A percentile compares a stretch with the other conserved stretches of the same genome.
Evolutionary conservation across 441 rosid genomes (phyloP).

Genomic region (Breynia disticha): DNA sequence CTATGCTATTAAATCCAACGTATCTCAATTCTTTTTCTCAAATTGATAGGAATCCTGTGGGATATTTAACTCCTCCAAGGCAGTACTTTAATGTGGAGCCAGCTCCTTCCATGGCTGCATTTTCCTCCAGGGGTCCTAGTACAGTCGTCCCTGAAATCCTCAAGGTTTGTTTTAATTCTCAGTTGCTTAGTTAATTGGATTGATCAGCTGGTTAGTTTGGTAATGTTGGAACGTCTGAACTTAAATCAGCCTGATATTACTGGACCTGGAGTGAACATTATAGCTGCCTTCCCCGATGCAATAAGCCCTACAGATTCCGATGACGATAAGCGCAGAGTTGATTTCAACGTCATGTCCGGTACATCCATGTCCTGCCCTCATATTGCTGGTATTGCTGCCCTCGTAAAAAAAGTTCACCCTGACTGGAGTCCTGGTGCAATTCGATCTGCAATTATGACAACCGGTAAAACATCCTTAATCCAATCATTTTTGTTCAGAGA

Average conservation of each 20-base stretch:
- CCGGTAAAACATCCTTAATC: constrained; percentile 19
- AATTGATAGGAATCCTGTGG: constrained; percentile 31
- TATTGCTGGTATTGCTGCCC: constrained; percentile 48
- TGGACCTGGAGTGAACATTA: constrained; percentile 48
- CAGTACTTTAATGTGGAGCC: constrained; percentile 19
- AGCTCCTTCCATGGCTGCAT: constrained; percentile 46
- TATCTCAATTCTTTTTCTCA: not conserved
- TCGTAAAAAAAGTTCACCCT: constrained; percentile 37
- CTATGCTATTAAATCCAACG: no score
- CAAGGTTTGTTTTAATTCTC: constrained; percentile 24
- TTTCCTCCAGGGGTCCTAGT: constrained; percentile 58
- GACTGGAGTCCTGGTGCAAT: constrained; percentile 58
- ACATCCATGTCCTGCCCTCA: constrained; percentile 73
- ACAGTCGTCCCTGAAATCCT: constrained; percentile 36
- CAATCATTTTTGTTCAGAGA: not conserved
- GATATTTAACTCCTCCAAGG: constrained; percentile 22
- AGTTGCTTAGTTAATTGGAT: not conserved
- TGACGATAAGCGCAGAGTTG: constrained; percentile 23
- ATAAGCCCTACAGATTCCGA: constrained; percentile 14
- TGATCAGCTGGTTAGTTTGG: not conserved
- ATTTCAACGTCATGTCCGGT: constrained; percentile 30
- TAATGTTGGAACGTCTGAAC: not conserved
- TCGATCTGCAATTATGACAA: constrained; percentile 55
- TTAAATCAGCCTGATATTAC: constrained; percentile 47
- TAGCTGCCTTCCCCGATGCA: constrained; percentile 35